Base-by-base conservation (phyloP, 176 grass and related monocot species). In the Carex littledalei region DNA sequence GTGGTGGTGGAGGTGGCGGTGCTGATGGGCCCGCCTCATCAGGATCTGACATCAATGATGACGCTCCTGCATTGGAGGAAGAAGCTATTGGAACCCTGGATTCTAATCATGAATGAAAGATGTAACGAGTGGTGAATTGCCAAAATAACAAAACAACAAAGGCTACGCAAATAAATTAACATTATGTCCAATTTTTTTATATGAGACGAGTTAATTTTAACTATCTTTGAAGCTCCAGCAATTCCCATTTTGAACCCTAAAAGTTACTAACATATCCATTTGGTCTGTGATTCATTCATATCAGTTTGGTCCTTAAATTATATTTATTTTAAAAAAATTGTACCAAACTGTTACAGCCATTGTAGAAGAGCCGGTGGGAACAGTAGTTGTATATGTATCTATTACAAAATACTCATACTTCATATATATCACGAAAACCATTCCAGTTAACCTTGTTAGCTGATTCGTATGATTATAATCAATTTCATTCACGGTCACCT, bases 11-110 rank as follows among this genome's bases (percentile, higher is more conserved):
- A 59, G 94, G 91, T 74, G 91, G 94, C 68, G 94, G 84, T 61
- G 86, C 90, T 41, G 86, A 93, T 82, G 87, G 91, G n/a, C 87
- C 91, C 55, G 79, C 90, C 89, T 93, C 91, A 69, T 92, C 94
- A 74, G 67, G 86, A 80, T 92, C 94, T 52, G 84, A 56, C 87
- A 85, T 91, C 8, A 89, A 96, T 75, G 94, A 90, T 67, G 89
- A 93, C 18, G 87, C 84, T 80, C 81, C 91, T 31, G 74, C 81
- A 80, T 63, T 83, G 13, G 91, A 91, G 68, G 91, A 85, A 49
- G 90, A 67, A 77, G 94, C 86, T 59, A 91, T 72, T 80, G 90
- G 87, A 78, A 92, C 88, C 90, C 91, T 94, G 63, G 94, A 90
- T 32, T 90, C 91, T 94, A 82, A 39, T 71, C 57, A 35, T 89